phyloP scores from a whole-genome alignment of 2,329 filamentous ascomycete species.

The Aspergillus caelatus region DNA sequence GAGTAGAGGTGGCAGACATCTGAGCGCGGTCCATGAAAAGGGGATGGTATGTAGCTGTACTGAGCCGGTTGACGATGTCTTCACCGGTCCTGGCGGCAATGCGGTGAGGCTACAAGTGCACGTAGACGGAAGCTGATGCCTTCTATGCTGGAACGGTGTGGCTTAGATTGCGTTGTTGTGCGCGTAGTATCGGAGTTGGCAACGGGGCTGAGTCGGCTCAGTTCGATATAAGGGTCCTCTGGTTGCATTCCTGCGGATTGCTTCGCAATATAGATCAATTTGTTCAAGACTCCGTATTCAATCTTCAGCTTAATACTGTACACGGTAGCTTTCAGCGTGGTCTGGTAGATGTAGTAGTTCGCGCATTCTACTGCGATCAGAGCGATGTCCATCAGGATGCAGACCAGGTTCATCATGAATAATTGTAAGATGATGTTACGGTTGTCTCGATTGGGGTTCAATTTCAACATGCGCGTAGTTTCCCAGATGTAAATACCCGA shows the following conservation, averaged over 20 bases:
- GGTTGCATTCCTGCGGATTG: slow-evolving; percentile 10
- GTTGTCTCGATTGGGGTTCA: slow-evolving; percentile 27
- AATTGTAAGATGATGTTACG: slow-evolving; percentile 52
- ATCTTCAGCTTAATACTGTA: slow-evolving; percentile 50
- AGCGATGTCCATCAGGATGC: slow-evolving; percentile 51
- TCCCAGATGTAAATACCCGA: slow-evolving; percentile 55
- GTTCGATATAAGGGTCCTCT: not conserved
- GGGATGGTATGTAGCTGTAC: no score
- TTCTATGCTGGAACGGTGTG: not conserved
- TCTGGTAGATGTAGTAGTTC: slow-evolving; percentile 43
- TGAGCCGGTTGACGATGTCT: not conserved
- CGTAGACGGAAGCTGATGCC: not conserved
- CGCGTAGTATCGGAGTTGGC: not conserved
- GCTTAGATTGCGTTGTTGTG: not conserved
- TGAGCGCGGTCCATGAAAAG: not conserved
- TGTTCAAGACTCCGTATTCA: slow-evolving; percentile 57
- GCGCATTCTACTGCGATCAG: slow-evolving; percentile 44
- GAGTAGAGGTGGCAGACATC: not conserved
- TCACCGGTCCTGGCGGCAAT: not conserved
- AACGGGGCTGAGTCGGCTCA: not conserved
- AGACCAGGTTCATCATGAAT: slow-evolving; percentile 55
- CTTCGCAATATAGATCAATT: slow-evolving; percentile 40
- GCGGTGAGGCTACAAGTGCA: not conserved
- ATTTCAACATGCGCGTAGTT: slow-evolving; percentile 44
- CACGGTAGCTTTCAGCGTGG: slow-evolving; percentile 40